These are phyloP conservation scores for Penicillium sp. DNA, from an alignment of 2,329 filamentous ascomycete species.

Conservation along the genomic window DNA sequence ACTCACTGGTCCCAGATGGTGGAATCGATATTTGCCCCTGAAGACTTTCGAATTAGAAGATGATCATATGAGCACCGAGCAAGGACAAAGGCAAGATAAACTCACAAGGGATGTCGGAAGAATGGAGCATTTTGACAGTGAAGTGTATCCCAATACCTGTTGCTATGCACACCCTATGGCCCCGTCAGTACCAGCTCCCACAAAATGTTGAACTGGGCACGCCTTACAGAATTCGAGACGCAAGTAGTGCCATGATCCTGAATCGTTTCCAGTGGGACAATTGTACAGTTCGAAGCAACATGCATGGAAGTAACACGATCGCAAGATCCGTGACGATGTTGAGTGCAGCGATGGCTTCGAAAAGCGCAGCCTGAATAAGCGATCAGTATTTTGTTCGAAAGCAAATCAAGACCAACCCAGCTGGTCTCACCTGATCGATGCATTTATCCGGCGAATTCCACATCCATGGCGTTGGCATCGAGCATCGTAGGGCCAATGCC, in stretches of 20 bases:
- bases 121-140: constrained; percentile 4
- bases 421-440: constrained; percentile 15
- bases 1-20: constrained; percentile 20
- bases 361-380: constrained; percentile 8
- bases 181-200: not conserved
- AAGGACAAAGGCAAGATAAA: not conserved
- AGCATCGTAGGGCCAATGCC: constrained; percentile 17
- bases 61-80: not conserved
- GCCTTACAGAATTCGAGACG: constrained; percentile 16
- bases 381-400: not conserved
- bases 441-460: constrained; percentile 13
- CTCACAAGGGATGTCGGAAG: constrained; percentile 13
- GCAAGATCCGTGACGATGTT: constrained; percentile 17
- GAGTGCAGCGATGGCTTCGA: constrained; percentile 13
- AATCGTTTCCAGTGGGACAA: constrained; percentile 15
- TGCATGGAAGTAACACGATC: constrained; percentile 17
- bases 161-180: constrained; percentile 7
- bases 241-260: constrained; percentile 17
- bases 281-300: constrained; percentile 18
- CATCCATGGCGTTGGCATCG: constrained; percentile 19
- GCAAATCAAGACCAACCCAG: not conserved
- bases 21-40: constrained; percentile 13
- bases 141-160: constrained; percentile 10
- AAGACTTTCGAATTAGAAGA: not conserved
- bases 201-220: not conserved